Conservation (phyloP, 2,329 filamentous ascomycete species). For the Penicillium sp. region DNA sequence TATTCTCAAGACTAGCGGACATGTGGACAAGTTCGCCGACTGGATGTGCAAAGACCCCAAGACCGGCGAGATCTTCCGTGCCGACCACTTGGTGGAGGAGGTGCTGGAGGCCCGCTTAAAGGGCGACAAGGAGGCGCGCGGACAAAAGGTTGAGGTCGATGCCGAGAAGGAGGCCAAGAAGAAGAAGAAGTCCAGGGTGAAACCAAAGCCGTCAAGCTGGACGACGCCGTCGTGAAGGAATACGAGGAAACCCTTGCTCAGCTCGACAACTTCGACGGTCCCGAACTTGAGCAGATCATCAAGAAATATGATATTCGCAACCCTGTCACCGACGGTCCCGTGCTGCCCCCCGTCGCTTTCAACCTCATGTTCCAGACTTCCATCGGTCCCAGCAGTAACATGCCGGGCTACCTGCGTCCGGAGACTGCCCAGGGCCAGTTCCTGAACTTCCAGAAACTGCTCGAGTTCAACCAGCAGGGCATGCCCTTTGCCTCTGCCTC, state of each 20-base stretch:
- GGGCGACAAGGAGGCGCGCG: constrained; percentile 87
- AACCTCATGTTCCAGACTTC: constrained; percentile 98
- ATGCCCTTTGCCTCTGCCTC: constrained; percentile 98
- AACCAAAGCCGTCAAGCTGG: constrained; percentile 72
- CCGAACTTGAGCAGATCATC: constrained; percentile 81
- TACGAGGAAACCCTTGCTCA: constrained; percentile 87
- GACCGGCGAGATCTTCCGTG: constrained; percentile 91
- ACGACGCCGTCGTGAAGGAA: constrained; percentile 78
- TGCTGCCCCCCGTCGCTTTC: constrained; percentile 79
- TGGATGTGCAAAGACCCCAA: constrained; percentile 99
- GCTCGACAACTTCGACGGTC: constrained; percentile 92
- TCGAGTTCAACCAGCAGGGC: constrained; percentile 89
- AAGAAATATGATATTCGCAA: constrained; percentile 87
- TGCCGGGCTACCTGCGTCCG: constrained; percentile 78
- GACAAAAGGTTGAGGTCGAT: constrained; percentile 61
- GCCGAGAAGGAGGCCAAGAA: constrained; percentile 80
- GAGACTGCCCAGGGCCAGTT: constrained; percentile 99
- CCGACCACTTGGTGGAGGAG: constrained; percentile 94
- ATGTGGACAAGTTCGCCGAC: constrained; percentile 96
- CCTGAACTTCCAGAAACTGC: constrained; percentile 90
- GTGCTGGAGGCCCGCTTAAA: constrained; percentile 81
- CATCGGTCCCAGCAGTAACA: constrained; percentile 86
- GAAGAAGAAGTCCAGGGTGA: constrained; percentile 72
- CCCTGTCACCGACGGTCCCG: constrained; percentile 69
- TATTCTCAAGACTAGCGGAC: constrained; percentile 89